Evolutionary conservation across 257 asterid species (phyloP).

Genomic region (Linaria vulgaris): DNA sequence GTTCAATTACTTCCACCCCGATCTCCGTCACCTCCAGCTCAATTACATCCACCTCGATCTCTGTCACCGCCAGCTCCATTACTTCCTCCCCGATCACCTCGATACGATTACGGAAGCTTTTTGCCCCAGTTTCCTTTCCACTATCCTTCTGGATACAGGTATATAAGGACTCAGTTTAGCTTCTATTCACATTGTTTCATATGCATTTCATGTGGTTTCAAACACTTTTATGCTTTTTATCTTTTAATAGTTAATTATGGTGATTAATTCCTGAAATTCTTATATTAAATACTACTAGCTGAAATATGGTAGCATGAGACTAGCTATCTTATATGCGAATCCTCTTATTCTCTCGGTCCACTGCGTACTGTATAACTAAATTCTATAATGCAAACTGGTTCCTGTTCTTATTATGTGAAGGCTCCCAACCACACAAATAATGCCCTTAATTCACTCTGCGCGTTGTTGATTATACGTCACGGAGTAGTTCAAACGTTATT

Average conservation of each 20-base stretch:
- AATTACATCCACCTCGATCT: conserved; percentile 14
- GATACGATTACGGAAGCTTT: conserved; percentile 61
- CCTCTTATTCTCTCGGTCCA: background rate
- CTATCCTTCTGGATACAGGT: conserved; percentile 70
- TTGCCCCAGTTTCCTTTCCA: conserved; percentile 52
- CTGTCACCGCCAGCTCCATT: conserved; percentile 15
- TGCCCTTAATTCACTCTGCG: background rate
- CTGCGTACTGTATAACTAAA: background rate
- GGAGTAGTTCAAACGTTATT: background rate
- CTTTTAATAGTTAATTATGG: too few species aligned
- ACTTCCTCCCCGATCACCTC: conserved; percentile 32
- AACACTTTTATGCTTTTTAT: too few species aligned
- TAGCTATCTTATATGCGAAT: background rate
- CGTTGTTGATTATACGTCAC: conserved; percentile 6
- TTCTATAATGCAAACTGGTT: background rate
- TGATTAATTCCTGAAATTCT: conserved; percentile 17
- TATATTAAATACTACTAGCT: conserved; percentile 7
- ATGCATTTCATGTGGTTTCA: background rate
- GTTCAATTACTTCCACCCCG: conserved; percentile 14
- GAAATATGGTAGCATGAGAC: background rate
- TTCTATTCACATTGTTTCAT: conserved; percentile 10
- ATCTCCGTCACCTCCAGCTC: conserved; percentile 23
- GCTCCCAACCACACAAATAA: conserved; percentile 1
- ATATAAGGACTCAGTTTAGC: conserved; percentile 18
- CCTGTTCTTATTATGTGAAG: background rate